Evolutionary conservation across 768 basidiomycete species (phyloP).

Genomic region (Agaricus subrufescens): DNA sequence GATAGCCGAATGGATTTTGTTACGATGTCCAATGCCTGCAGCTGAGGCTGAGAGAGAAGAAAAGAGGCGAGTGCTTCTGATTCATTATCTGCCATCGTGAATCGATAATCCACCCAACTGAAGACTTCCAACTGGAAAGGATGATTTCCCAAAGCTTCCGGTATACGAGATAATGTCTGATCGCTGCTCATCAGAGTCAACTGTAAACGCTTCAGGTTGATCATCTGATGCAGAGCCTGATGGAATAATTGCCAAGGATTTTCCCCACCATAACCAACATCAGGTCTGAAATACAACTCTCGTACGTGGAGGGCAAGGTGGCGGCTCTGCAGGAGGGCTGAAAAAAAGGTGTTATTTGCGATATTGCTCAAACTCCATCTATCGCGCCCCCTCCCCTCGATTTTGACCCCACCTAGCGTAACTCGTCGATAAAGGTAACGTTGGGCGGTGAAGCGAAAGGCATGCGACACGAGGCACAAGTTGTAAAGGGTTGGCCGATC

Average conservation of each 20-base stretch:
- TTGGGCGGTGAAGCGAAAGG: background rate
- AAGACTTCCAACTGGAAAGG: constrained; percentile 1
- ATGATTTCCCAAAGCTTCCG: background rate
- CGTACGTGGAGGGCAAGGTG: background rate
- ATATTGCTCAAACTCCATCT: background rate
- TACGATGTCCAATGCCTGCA: background rate
- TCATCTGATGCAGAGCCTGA: background rate
- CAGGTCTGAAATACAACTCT: background rate
- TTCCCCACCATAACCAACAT: background rate
- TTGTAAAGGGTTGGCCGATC: background rate
- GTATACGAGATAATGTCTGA: background rate
- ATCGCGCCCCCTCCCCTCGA: background rate
- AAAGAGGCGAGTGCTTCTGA: background rate
- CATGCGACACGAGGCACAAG: background rate
- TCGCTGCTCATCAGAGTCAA: background rate
- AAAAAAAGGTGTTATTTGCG: background rate
- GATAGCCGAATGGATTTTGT: background rate
- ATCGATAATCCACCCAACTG: constrained; percentile 4
- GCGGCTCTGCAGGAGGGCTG: background rate
- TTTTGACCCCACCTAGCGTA: background rate
- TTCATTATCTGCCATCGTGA: background rate
- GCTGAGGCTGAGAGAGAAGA: constrained; percentile 1
- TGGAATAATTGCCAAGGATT: background rate
- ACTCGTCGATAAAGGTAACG: background rate
- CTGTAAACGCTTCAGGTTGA: background rate